Percentiles rank a stretch among this genome's conserved stretches.
phyloP scores from a whole-genome alignment of 495 filamentous ascomycete species.

The Aspergillus olivimuriae region DNA sequence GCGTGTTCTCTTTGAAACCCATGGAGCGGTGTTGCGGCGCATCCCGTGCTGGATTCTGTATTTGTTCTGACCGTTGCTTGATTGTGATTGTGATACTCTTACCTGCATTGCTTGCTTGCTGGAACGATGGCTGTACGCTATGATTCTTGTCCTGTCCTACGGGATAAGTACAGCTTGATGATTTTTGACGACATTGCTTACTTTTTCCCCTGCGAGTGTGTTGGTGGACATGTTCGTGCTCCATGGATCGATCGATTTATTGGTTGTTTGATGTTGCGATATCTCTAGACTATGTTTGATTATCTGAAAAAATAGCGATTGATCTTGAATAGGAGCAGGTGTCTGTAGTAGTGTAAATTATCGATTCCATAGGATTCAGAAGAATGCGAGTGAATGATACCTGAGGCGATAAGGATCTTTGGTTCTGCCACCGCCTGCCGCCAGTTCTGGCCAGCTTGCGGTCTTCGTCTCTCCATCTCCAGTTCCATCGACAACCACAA shows the following conservation, averaged over 20 bases:
- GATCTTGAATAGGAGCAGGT: too few relatives aligned
- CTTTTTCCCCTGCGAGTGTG: too few relatives aligned
- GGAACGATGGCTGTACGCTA: slow-evolving; percentile 3
- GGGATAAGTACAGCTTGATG: background rate
- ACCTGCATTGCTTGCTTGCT: slow-evolving; percentile 2
- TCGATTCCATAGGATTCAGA: too few relatives aligned
- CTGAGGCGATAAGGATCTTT: too few relatives aligned
- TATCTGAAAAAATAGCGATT: background rate
- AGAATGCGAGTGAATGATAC: too few relatives aligned
- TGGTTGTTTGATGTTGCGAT: too few relatives aligned
- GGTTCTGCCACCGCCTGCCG: slow-evolving; percentile 8
- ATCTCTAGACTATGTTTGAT: background rate
- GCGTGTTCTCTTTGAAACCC: slow-evolving; percentile 24
- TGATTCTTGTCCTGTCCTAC: background rate
- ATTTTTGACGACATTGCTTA: slow-evolving; percentile 2
- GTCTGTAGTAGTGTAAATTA: too few relatives aligned
- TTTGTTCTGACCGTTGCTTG: slow-evolving; percentile 6
- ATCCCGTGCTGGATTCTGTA: slow-evolving; percentile 19
- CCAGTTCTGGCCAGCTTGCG: slow-evolving; percentile 14
- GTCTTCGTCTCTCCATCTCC: background rate
- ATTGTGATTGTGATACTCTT: background rate
- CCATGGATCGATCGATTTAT: too few relatives aligned
- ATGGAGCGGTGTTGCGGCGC: slow-evolving; percentile 36
- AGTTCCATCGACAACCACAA: too few relatives aligned
- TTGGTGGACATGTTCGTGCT: background rate